These are phyloP conservation scores for Ceratobasidium theobromae DNA, from an alignment of 1,284 basidiomycete species.

Conservation along the genomic window DNA sequence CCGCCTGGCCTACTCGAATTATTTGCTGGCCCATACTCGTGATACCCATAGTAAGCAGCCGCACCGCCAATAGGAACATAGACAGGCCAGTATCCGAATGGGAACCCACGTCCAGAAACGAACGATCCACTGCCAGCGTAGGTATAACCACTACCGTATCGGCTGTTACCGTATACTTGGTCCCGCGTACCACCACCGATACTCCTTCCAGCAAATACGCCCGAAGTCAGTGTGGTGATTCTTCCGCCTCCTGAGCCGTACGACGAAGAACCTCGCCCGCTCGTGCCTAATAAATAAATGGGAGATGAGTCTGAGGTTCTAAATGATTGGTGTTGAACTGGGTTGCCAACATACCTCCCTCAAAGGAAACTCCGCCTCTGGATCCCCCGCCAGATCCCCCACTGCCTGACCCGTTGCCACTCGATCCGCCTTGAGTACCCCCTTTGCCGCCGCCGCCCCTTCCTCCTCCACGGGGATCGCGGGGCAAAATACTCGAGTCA, in stretches of 20 bases:
- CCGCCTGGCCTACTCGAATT: slow-evolving; percentile 38
- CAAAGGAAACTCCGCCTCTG: slow-evolving; percentile 14
- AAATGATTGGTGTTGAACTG: not conserved
- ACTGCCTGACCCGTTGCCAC: not conserved
- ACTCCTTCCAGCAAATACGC: slow-evolving; percentile 32
- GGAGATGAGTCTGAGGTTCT: too few species aligned
- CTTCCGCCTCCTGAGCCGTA: slow-evolving; percentile 27
- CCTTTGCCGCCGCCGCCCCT: slow-evolving; percentile 1
- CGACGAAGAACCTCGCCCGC: slow-evolving; percentile 9
- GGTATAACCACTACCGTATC: slow-evolving; percentile 38
- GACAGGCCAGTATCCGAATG: slow-evolving; percentile 40
- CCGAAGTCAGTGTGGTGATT: slow-evolving; percentile 11
- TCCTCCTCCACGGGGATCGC: slow-evolving; percentile 4
- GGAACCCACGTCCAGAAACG: slow-evolving; percentile 36
- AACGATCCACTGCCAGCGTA: slow-evolving; percentile 35
- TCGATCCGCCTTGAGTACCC: not conserved
- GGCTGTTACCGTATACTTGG: slow-evolving; percentile 35
- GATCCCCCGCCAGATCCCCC: not conserved
- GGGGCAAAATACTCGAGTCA: not conserved
- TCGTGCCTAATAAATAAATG: not conserved
- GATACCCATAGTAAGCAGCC: slow-evolving; percentile 38
- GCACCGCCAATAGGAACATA: slow-evolving; percentile 12
- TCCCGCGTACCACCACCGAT: slow-evolving; percentile 34
- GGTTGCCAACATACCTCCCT: not conserved
- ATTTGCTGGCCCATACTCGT: slow-evolving; percentile 35